These are phyloP conservation scores for Hepatocystis sp. DNA, from an alignment of 169 alveolate genomes.

Conservation along the genomic window DNA sequence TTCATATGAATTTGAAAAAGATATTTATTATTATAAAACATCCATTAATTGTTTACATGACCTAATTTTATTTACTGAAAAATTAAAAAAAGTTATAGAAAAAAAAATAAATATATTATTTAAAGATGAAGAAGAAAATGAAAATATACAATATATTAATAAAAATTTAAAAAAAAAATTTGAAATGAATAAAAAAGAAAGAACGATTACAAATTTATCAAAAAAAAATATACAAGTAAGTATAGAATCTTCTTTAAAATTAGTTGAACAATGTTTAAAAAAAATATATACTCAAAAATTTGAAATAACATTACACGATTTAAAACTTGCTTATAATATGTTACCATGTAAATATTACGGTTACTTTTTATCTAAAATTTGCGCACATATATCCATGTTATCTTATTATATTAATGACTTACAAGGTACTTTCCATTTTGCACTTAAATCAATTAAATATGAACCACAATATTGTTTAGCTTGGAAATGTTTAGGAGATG, in stretches of 20 bases:
- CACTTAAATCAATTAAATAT: conserved; percentile 53
- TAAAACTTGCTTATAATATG: conserved; percentile 66
- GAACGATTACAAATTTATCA: conserved; percentile 30
- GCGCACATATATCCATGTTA: conserved; percentile 42
- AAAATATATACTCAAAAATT: conserved; percentile 44
- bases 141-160: conserved; percentile 13
- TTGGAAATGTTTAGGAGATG: conserved; percentile 73
- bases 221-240: conserved; percentile 51
- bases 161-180: conserved; percentile 27
- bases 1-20: conserved; percentile 2
- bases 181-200: conserved; percentile 44
- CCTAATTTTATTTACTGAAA: conserved; percentile 34
- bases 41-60: conserved; percentile 5
- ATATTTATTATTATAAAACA: conserved; percentile 9
- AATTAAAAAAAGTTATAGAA: conserved; percentile 13
- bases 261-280: conserved; percentile 49
- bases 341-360: conserved; percentile 73
- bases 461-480: conserved; percentile 47
- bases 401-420: conserved; percentile 58
- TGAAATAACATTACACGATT: conserved; percentile 52
- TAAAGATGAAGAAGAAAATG: conserved; percentile 14
- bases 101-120: conserved; percentile 8
- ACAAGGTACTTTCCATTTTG: conserved; percentile 58
- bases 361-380: conserved; percentile 23
- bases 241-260: conserved; percentile 56